Evolutionary conservation across 1,284 basidiomycete genomes (phyloP), one percentile per base, ranked within the genome.

Genomic region (Golubevia sp.): DNA sequence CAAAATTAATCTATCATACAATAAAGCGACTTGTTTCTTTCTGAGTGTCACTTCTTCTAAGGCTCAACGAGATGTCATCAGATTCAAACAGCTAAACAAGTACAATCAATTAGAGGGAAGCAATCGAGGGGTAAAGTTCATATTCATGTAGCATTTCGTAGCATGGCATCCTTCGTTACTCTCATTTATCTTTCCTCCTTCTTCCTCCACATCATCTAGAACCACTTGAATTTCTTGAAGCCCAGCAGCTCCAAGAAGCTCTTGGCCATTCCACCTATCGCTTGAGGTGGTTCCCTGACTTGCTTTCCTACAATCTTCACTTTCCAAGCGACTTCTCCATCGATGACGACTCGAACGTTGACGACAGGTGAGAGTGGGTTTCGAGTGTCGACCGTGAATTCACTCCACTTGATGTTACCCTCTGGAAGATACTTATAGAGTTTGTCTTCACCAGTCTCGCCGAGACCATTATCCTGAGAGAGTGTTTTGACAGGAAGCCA

Each of bases 361-460:
- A 91, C 84, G 2, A 84, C 85, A 0, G 91, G 91, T 49, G 85
- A 84, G 48, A 86, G 81, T 2, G 85, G 77, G 66, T 90, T 86
- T 50, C 87, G 86, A 0, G 91, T 91, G 77, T 93, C 90, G 26
- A 93, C 87, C 79, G 91, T 90, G 57, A 93, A 87, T 0, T 90
- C 85, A 5, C 90, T 89, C 76, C 85, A 85, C 70, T 86, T 86
- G 67, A 78, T 62, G 67, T 85, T 85, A 6, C 80, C 80, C 53
- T 82, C 74, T 3, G 82, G 83, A 11, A 82, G 57, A 59, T 84
- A 92, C 75, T 90, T 89, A 38, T 91, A 68, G 2, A 92, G 87
- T 56, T 86, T 84, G 77, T 92, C 91, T 67, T 87, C 85, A 6
- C 89, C 89, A 0, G 88, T 77, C 21, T 77, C 66, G 2, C 85